Evolutionary conservation across 805 yeast species (phyloP).

Genomic region (Saccharomycopsis amapae): DNA sequence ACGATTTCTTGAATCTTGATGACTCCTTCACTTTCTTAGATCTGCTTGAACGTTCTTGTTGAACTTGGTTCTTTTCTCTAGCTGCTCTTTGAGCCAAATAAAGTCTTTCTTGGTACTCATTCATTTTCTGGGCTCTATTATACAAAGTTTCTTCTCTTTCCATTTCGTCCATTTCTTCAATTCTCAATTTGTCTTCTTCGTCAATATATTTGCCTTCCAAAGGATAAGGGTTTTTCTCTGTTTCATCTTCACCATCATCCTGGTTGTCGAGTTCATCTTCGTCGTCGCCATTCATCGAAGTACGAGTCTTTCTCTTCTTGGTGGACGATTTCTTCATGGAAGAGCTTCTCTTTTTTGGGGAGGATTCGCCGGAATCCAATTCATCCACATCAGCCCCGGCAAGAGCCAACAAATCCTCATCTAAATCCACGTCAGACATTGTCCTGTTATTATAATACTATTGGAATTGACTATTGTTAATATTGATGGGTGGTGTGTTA

Average conservation of each 20-base stretch:
- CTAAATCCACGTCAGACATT: slow-evolving; percentile 67
- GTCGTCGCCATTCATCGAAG: slow-evolving; percentile 31
- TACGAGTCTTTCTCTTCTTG: slow-evolving; percentile 29
- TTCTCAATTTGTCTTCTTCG: slow-evolving; percentile 61
- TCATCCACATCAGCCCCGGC: slow-evolving; percentile 70
- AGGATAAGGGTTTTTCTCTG: slow-evolving; percentile 73
- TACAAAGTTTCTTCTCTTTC: slow-evolving; percentile 86
- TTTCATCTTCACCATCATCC: slow-evolving; percentile 26
- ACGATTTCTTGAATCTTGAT: slow-evolving; percentile 32
- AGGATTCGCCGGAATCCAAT: slow-evolving; percentile 26
- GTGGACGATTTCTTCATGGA: slow-evolving; percentile 29
- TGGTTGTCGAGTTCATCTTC: slow-evolving; percentile 33
- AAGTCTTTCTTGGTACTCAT: slow-evolving; percentile 75
- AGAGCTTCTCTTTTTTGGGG: slow-evolving; percentile 31
- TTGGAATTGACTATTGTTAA: too few relatives aligned
- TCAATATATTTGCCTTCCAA: slow-evolving; percentile 85
- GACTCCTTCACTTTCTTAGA: slow-evolving; percentile 27
- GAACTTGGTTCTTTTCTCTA: slow-evolving; percentile 36
- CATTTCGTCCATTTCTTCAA: slow-evolving; percentile 76
- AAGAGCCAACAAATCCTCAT: slow-evolving; percentile 91
- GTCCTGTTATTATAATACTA: too few relatives aligned
- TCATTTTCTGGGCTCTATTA: slow-evolving; percentile 89
- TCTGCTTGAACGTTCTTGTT: slow-evolving; percentile 37
- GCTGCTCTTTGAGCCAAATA: slow-evolving; percentile 74
- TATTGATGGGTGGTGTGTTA: too few relatives aligned